Evolutionary conservation across 2,329 filamentous ascomycete genomes (phyloP), one percentile per base, ranked within the genome.

Genomic region (Venturia aucupariae): DNA sequence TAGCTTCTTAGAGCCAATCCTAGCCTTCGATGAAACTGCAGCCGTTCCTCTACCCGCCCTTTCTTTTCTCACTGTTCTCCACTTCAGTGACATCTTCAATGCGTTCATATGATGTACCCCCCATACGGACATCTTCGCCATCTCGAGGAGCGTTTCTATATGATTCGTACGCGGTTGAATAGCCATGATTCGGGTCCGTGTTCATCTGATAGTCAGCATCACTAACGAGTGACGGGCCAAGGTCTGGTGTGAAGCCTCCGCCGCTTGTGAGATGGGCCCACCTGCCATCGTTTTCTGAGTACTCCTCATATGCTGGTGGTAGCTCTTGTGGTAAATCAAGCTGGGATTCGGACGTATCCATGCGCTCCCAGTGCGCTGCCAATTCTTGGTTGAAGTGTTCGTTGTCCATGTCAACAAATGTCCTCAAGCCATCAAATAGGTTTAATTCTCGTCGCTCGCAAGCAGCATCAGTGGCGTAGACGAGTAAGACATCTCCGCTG

Each of bases 381-480:
- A 44, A 17, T 42, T 64, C 57, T 41, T 39, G 22, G 4, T 7
- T 4, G 55, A 61, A 64, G 27, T 11, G 39, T 22, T 30, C 35
- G 27, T 64, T 61, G 60, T 63, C 62, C 32, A 3, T 63, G 4
- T n/a, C 4, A 17, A 57, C 35, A 32, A 63, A 63, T 3, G 57
- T 57, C 35, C 15, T 24, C 30, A 64, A 42, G 30, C 27, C 27
- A 3, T 7, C 27, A 4, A 15, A 48, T 19, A 64, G 35, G 27
- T 35, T 17, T 7, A 55, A 17, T 22, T 38, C 39, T 15, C 15
- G 22, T 27, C 44, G 61, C 39, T 41, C 54, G 38, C 54, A 65
- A 27, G 72, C 72, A 22, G 70, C 70, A 3, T 82, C 79, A 68
- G 79, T 84, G 24, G 84, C 84, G 70, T 87, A 87, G 2, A 87